phyloP scores from a whole-genome alignment of 495 filamentous ascomycete species.

The Chlorociboria aeruginascens region DNA sequence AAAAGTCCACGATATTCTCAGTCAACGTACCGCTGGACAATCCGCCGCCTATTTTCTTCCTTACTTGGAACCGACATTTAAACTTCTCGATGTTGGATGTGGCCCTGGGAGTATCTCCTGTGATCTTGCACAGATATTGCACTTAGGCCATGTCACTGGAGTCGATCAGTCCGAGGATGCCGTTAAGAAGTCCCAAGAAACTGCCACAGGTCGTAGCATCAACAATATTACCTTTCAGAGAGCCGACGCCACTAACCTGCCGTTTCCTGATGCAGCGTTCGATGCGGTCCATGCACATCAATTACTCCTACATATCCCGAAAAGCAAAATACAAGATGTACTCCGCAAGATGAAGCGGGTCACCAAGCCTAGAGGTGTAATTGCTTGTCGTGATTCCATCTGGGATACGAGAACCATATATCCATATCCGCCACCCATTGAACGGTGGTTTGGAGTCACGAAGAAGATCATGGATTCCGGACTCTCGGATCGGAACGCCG shows the following conservation, averaged over 20 bases:
- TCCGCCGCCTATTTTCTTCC: not conserved
- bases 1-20: not conserved
- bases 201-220: not conserved
- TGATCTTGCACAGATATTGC: not conserved
- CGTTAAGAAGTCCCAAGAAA: not conserved
- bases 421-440: not conserved
- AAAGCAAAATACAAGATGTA: not conserved
- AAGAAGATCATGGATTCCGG: not conserved
- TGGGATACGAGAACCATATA: not conserved
- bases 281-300: not conserved
- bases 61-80: not conserved
- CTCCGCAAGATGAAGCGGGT: not conserved
- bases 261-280: not conserved
- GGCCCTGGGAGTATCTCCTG: not conserved
- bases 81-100: not conserved
- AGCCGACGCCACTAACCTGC: not conserved
- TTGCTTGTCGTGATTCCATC: not conserved
- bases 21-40: not conserved
- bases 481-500: not conserved
- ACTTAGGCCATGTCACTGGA: not conserved
- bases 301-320: not conserved
- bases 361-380: not conserved
- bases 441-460: not conserved
- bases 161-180: not conserved
- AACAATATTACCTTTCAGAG: not conserved